A percentile compares a stretch with the other conserved stretches of the same genome.
Conservation (phyloP, 108 stramenopile genomes). For the Cyclotella choctawhatcheeana region DNA sequence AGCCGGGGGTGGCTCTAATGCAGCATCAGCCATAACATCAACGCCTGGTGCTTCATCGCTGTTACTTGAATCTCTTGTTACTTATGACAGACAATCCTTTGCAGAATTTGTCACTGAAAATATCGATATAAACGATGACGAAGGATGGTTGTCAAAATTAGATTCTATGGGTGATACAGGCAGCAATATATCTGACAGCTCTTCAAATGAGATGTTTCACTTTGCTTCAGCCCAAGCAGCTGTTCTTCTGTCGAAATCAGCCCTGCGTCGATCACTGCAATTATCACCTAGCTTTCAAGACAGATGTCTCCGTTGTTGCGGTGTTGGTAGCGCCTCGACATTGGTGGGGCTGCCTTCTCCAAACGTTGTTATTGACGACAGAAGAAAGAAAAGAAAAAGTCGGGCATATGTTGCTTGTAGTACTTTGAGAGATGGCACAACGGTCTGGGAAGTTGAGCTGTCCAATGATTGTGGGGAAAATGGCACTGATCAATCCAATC, state of each 20-base stretch:
- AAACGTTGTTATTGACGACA: conserved; percentile 10
- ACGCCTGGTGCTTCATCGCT: conserved; percentile 74
- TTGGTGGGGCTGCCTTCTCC: conserved; percentile 39
- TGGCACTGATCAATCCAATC: not conserved
- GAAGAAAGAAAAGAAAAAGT: conserved; percentile 29
- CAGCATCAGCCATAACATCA: conserved; percentile 69
- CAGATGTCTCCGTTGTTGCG: conserved; percentile 41
- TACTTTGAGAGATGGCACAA: conserved; percentile 52
- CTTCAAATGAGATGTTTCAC: conserved; percentile 32
- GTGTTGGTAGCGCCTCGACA: conserved; percentile 73
- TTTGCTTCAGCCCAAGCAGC: conserved; percentile 65
- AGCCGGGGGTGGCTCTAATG: conserved; percentile 63
- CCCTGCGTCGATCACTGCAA: conserved; percentile 59
- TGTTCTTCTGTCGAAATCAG: conserved; percentile 57
- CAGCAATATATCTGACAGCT: not conserved
- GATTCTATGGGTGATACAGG: conserved; percentile 3
- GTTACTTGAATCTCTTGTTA: conserved; percentile 65
- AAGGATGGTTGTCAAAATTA: no score
- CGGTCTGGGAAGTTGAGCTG: conserved; percentile 43
- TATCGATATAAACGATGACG: not conserved
- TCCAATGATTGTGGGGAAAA: conserved; percentile 3
- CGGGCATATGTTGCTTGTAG: conserved; percentile 60
- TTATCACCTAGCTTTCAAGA: conserved; percentile 43
- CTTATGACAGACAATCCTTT: conserved; percentile 76
- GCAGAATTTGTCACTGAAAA: conserved; percentile 54